Evolutionary conservation across 768 basidiomycete species (phyloP).

Genomic region (Pholiota molesta): DNA sequence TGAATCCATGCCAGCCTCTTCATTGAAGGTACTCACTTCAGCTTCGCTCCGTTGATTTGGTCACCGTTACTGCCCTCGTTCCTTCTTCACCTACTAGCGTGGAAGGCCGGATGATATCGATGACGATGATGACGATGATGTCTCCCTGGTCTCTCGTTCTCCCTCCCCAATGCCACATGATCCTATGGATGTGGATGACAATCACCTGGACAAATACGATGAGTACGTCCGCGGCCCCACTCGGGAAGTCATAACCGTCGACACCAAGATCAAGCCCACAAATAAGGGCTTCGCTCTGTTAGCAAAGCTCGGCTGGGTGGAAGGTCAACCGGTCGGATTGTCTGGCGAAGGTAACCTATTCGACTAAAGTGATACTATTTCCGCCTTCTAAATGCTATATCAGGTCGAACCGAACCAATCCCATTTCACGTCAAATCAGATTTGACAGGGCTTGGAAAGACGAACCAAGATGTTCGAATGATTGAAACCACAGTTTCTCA

Average conservation of each 20-base stretch:
- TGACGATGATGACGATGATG: constrained; percentile 65
- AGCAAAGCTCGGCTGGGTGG: constrained; percentile 80
- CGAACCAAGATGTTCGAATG: constrained; percentile 78
- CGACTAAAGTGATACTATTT: background rate
- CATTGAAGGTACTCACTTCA: constrained; percentile 73
- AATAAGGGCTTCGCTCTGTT: constrained; percentile 86
- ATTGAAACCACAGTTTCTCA: constrained; percentile 86
- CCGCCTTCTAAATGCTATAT: constrained; percentile 2
- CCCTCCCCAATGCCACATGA: constrained; percentile 66
- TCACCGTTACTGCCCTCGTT: constrained; percentile 60
- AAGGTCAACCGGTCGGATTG: constrained; percentile 76
- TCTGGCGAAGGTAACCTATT: constrained; percentile 66
- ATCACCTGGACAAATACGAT: constrained; percentile 62
- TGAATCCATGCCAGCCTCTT: constrained; percentile 20
- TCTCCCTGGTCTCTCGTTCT: constrained; percentile 74
- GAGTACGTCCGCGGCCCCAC: constrained; percentile 55
- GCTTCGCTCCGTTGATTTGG: constrained; percentile 41
- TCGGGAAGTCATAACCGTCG: constrained; percentile 75
- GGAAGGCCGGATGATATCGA: constrained; percentile 56
- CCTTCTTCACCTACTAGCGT: constrained; percentile 61
- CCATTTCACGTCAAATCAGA: constrained; percentile 83
- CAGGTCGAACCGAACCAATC: constrained; percentile 82
- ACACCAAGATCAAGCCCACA: constrained; percentile 75
- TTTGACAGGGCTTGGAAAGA: constrained; percentile 78
- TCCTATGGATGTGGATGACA: constrained; percentile 56